phyloP scores from a whole-genome alignment of 371 early-diverging fungal genomes.

The Zopfochytrium polystomum region DNA sequence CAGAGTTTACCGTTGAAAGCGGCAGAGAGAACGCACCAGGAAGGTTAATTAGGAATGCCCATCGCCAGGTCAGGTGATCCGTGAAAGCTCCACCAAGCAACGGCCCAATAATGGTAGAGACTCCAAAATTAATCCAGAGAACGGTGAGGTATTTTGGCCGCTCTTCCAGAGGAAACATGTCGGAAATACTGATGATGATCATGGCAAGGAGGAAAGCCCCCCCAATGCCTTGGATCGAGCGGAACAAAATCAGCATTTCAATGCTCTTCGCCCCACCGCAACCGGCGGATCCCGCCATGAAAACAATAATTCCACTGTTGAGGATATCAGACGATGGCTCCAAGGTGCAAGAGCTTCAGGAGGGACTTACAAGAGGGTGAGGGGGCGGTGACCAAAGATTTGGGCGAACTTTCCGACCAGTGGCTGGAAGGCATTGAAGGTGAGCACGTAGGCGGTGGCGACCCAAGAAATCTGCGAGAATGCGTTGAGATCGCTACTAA shows the following conservation, averaged over 20 bases:
- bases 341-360: too few species aligned
- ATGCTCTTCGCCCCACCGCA: slow-evolving; percentile 59
- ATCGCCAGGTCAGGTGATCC: slow-evolving; percentile 28
- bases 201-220: slow-evolving; percentile 64
- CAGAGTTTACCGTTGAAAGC: slow-evolving; percentile 40
- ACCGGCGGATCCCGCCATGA: slow-evolving; percentile 54
- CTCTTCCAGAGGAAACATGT: slow-evolving; percentile 36
- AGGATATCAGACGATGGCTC: too few species aligned
- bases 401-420: slow-evolving; percentile 61
- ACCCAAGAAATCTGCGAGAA: slow-evolving; percentile 64
- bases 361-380: too few species aligned
- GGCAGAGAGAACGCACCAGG: slow-evolving; percentile 55
- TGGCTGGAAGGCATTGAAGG: slow-evolving; percentile 15
- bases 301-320: slow-evolving; percentile 51
- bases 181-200: slow-evolving; percentile 43
- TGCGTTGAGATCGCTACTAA: slow-evolving; percentile 70
- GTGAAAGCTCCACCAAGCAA: slow-evolving; percentile 32
- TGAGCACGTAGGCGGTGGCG: slow-evolving; percentile 57
- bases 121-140: slow-evolving; percentile 28
- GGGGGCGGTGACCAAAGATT: slow-evolving; percentile 74
- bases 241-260: slow-evolving; percentile 58
- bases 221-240: slow-evolving; percentile 62
- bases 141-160: slow-evolving; percentile 35
- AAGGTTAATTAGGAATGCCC: slow-evolving; percentile 48
- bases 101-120: slow-evolving; percentile 35